A percentile compares a stretch with the other conserved stretches of the same genome.
Conservation (phyloP, 768 basidiomycete genomes). For the Mycena kentingensis region DNA sequence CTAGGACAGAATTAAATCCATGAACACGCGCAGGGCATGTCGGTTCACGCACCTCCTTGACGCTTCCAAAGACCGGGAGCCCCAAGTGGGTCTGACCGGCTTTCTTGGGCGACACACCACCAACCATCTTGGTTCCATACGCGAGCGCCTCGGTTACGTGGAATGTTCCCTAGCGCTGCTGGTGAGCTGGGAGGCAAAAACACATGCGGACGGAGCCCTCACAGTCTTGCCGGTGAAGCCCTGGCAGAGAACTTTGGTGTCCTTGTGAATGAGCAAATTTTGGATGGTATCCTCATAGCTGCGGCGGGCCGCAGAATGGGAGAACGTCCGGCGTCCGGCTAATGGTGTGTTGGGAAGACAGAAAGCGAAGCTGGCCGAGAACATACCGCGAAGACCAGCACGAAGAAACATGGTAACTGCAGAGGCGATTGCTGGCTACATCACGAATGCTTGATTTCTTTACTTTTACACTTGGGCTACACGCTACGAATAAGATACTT, state of each 20-base stretch:
- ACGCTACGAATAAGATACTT: neutral
- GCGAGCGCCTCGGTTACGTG: slow-evolving; percentile 91
- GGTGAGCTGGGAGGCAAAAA: neutral
- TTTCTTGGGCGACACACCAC: slow-evolving; percentile 95
- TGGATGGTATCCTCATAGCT: slow-evolving; percentile 88
- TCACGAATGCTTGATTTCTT: neutral
- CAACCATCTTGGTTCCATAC: slow-evolving; percentile 97
- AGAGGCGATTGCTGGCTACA: neutral
- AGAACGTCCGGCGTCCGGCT: slow-evolving; percentile 81
- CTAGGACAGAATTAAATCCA: slow-evolving; percentile 45
- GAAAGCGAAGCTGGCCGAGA: neutral
- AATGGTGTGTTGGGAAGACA: slow-evolving; percentile 10
- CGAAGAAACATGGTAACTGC: slow-evolving; percentile 57
- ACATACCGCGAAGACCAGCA: slow-evolving; percentile 59
- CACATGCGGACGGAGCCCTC: slow-evolving; percentile 23
- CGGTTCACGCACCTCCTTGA: slow-evolving; percentile 69
- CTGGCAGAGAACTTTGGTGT: slow-evolving; percentile 93
- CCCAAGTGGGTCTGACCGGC: slow-evolving; percentile 95
- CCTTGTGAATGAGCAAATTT: slow-evolving; percentile 91
- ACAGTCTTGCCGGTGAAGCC: slow-evolving; percentile 96
- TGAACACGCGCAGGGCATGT: slow-evolving; percentile 2
- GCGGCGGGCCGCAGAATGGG: slow-evolving; percentile 69
- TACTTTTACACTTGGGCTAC: slow-evolving; percentile 1
- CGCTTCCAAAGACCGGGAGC: slow-evolving; percentile 89
- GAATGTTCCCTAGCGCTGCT: slow-evolving; percentile 81